Evolutionary conservation across 1,284 basidiomycete species (phyloP).

Genomic region (Ganoderma lingzhi): DNA sequence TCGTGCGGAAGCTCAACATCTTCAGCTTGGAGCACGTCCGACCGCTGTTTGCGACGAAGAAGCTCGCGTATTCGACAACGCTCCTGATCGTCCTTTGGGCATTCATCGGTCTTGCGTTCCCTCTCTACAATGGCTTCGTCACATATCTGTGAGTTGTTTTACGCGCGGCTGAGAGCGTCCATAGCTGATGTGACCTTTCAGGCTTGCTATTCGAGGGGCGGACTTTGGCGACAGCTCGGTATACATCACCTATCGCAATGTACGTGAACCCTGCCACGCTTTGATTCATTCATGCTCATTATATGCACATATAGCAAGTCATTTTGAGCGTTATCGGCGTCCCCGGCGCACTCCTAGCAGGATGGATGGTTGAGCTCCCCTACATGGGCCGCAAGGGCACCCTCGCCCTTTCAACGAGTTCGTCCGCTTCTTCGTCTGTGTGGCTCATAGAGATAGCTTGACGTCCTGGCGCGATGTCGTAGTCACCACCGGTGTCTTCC

Average conservation of each 20-base stretch:
- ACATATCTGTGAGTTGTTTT: conserved; percentile 59
- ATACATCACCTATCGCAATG: conserved; percentile 72
- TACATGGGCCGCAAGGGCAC: conserved; percentile 67
- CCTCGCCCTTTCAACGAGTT: conserved; percentile 63
- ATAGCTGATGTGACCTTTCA: conserved; percentile 30
- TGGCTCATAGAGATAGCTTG: not conserved
- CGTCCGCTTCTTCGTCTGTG: conserved; percentile 26
- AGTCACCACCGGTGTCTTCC: conserved; percentile 72
- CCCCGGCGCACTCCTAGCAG: conserved; percentile 68
- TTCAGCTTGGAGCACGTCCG: conserved; percentile 58
- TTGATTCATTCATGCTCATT: not conserved
- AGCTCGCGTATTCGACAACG: conserved; percentile 68
- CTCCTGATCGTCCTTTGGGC: conserved; percentile 69
- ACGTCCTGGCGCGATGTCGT: not conserved
- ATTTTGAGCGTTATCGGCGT: conserved; percentile 73
- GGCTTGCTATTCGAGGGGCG: conserved; percentile 63
- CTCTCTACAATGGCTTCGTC: conserved; percentile 69
- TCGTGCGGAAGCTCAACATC: conserved; percentile 50
- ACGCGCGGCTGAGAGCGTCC: not conserved
- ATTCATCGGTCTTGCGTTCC: conserved; percentile 76
- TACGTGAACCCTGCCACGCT: conserved; percentile 39
- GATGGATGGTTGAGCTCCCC: conserved; percentile 63
- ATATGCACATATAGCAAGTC: conserved; percentile 54
- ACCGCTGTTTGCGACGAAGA: conserved; percentile 68
- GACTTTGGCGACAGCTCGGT: conserved; percentile 64